Percentiles rank a stretch among this genome's conserved stretches.
These are phyloP conservation scores for Gossypium arboreum DNA, from an alignment of 345 rosid genomes.

Conservation along the genomic window DNA sequence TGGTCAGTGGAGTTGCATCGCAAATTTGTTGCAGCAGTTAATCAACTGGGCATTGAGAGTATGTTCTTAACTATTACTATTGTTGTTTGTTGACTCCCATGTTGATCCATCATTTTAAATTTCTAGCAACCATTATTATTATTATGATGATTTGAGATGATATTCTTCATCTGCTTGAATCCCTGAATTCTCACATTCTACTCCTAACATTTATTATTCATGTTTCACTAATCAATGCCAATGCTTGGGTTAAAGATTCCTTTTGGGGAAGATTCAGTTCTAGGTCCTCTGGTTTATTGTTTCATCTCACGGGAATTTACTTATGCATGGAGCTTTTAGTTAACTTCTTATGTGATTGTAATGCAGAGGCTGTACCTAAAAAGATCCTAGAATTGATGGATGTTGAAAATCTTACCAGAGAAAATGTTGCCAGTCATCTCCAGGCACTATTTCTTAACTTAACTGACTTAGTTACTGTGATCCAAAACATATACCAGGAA, in stretches of 20 bases:
- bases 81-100: neutral
- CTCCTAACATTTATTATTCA: slow-evolving; percentile 1
- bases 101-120: neutral
- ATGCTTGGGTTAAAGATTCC: slow-evolving; percentile 55
- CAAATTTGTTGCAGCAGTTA: slow-evolving; percentile 72
- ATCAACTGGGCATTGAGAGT: slow-evolving; percentile 82
- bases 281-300: neutral
- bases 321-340: neutral
- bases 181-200: neutral
- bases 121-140: neutral
- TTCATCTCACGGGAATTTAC: neutral
- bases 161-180: neutral
- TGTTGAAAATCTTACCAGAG: slow-evolving; percentile 83
- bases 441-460: slow-evolving; percentile 48
- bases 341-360: neutral
- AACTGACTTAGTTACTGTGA: neutral
- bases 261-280: slow-evolving; percentile 38
- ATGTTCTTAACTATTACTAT: slow-evolving; percentile 24
- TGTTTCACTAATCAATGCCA: slow-evolving; percentile 23
- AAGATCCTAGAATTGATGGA: slow-evolving; percentile 92
- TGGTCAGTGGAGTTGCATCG: slow-evolving; percentile 80
- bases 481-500: neutral
- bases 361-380: slow-evolving; percentile 95
- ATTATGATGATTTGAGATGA: neutral
- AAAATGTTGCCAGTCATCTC: slow-evolving; percentile 94